Base-by-base conservation (phyloP, 768 basidiomycete species). In the Lactarius hatsudake region DNA sequence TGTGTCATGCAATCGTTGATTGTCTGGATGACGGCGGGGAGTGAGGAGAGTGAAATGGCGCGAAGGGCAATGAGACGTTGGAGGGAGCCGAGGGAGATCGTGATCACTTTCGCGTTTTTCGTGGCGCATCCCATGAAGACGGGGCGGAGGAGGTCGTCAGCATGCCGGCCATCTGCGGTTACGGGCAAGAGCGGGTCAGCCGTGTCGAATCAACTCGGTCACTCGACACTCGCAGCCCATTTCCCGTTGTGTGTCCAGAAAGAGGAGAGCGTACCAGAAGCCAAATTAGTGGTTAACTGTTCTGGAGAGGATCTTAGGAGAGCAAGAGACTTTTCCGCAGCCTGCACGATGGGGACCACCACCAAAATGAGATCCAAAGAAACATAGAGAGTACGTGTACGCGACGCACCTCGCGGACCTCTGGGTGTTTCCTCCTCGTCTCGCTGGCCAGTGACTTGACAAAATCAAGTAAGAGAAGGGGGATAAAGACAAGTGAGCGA, bases 121-220 rank as follows among this genome's bases (percentile, higher is more conserved):
- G 94, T 97, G 34, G 90, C 88, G 71, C 94, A 95, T 58, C 94
- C 94, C 87, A 96, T 93, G 73, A 95, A 94, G 1, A 98, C 87
- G 0, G 96, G 96, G 58, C 86, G 82, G 23, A 96, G 82, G 30
- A 97, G 82, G 67, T 90, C 90, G 55, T 90, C 86, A 1, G 93
- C 87, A 76, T 92, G 89, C 10, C 88, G 86, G 4, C 87, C 87
- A 82, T 91, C 89, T 92, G 70, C 12, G 3, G 20, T 30, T 6
- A 34, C 45, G 42, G 28, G 10, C 6, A 59, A 6, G 32, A 18
- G 30, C 20, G 34, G 17, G 54, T 54, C 12, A 51, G 36, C 23
- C 36, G 26, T 26, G 51, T 40, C 34, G 18, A 8, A 6, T 13
- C 6, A 18, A 7, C 30, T 32, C 5, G 7, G 36, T 12, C 42